Evolutionary conservation across 331 rosid species (phyloP).

Genomic region (Rhamnella rubrinervis): DNA sequence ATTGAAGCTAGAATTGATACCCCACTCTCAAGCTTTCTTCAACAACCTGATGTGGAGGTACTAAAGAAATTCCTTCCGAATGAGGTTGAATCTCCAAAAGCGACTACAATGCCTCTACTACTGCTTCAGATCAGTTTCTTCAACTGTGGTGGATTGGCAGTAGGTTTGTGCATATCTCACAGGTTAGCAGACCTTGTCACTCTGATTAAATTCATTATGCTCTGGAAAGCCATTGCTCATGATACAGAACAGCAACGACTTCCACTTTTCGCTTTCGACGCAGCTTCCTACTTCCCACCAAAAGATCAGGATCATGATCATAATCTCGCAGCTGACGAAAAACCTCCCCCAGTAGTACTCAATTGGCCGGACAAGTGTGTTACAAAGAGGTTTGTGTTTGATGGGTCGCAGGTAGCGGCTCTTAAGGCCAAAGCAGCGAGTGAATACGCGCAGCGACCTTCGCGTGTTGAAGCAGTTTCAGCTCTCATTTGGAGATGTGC

Average conservation of each 20-base stretch:
- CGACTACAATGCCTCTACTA: not conserved
- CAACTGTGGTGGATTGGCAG: slow-evolving; percentile 38
- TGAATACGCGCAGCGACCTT: slow-evolving; percentile 2
- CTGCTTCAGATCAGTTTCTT: slow-evolving; percentile 31
- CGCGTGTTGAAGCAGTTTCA: slow-evolving; percentile 26
- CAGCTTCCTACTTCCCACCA: slow-evolving; percentile 19
- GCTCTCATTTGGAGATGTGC: slow-evolving; percentile 42
- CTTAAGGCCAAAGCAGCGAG: slow-evolving; percentile 16
- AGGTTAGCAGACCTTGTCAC: slow-evolving; percentile 38
- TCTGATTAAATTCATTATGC: slow-evolving; percentile 7
- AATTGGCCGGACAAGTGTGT: not conserved
- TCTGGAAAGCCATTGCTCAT: slow-evolving; percentile 26
- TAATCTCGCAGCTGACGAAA: not conserved
- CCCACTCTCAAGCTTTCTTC: slow-evolving; percentile 17
- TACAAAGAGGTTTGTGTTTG: slow-evolving; percentile 32
- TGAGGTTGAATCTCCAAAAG: slow-evolving; percentile 4
- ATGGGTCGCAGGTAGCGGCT: slow-evolving; percentile 17
- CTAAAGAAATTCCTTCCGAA: slow-evolving; percentile 18
- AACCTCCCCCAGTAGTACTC: not conserved
- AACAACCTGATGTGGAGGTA: not conserved
- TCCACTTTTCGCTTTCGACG: slow-evolving; percentile 13
- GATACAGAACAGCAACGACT: not conserved
- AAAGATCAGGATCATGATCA: not conserved
- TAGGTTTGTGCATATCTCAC: slow-evolving; percentile 30
- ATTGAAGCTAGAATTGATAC: slow-evolving; percentile 21